These are phyloP conservation scores for Fusarium sp. DNA, from an alignment of 2,329 filamentous ascomycete species.

Conservation along the genomic window DNA sequence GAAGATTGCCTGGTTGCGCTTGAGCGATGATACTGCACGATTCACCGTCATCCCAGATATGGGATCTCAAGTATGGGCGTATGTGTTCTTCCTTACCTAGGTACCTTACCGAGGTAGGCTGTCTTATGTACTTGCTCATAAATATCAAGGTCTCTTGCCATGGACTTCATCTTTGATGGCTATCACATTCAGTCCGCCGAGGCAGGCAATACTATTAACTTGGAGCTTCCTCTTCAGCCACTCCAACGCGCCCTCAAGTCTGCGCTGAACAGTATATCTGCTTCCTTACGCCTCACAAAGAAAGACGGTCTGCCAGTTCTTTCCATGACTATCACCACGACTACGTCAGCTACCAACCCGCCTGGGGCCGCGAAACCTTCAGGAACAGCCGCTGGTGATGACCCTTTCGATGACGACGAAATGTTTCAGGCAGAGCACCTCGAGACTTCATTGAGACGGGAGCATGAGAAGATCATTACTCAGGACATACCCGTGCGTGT, in stretches of 20 bases:
- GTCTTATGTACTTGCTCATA: slow-evolving; percentile 4
- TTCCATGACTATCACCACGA: slow-evolving; percentile 87
- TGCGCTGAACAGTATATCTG: slow-evolving; percentile 80
- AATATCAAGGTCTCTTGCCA: slow-evolving; percentile 60
- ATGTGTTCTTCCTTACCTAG: slow-evolving; percentile 46
- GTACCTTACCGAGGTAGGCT: background rate
- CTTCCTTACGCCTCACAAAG: slow-evolving; percentile 90
- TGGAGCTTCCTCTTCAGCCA: slow-evolving; percentile 89
- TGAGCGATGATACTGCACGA: slow-evolving; percentile 86
- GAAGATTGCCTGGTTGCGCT: slow-evolving; percentile 88
- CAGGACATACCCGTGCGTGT: slow-evolving; percentile 97
- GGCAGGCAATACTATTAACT: slow-evolving; percentile 87
- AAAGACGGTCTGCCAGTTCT: slow-evolving; percentile 88
- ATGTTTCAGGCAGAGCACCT: slow-evolving; percentile 61
- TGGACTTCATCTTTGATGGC: slow-evolving; percentile 87
- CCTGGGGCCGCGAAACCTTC: slow-evolving; percentile 44
- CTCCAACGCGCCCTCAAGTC: slow-evolving; percentile 93
- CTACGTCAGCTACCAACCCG: slow-evolving; percentile 61
- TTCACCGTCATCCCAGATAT: slow-evolving; percentile 96
- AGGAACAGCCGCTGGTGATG: slow-evolving; percentile 42
- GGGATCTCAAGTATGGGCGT: slow-evolving; percentile 97
- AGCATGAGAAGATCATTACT: slow-evolving; percentile 90
- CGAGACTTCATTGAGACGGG: slow-evolving; percentile 67
- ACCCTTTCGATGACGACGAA: slow-evolving; percentile 55
- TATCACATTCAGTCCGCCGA: slow-evolving; percentile 90